Base-by-base conservation (phyloP, 2,329 filamentous ascomycete genomes). In the Xylariaceae sp. region DNA sequence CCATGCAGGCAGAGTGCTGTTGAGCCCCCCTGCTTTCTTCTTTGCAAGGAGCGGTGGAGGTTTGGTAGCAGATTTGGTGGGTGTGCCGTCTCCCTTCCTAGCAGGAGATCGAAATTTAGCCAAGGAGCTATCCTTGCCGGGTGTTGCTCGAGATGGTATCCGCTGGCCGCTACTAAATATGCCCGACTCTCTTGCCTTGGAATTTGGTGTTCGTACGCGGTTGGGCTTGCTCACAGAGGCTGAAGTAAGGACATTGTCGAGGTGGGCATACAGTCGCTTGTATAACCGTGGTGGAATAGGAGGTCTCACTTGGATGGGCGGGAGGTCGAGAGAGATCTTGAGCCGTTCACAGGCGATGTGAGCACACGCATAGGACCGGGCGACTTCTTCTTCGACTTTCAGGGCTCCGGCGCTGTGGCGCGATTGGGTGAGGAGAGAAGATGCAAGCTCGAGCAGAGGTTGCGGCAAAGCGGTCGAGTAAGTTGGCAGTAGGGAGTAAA, bases 311-410 rank as follows among this genome's bases (percentile, higher is more conserved):
- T 89, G 83, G 53, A 92, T 87, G 1, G 86, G 82, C 0, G 92
- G 92, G 6, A 96, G 83, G 67, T 92, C 84, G 37, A 96, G 82
- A 0, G 79, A 71, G 50, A 86, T 88, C 67, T 92, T 92, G 32
- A 96, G 78, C 47, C 90, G 84, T 64, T 93, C 91, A 68, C 92
- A 97, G 16, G 94, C 94, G 55, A 99, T 82, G 72, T 96, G 87
- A 11, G 90, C 89, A 70, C 92, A 96, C 3, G 88, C 89, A 70
- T 94, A 94, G 4, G 83, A 81, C 16, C 92, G 82, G n/a, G 88
- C 91, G 60, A 94, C 85, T 70, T 97, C 92, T 70, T 96, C 92
- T 50, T 95, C 91, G 3, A 86, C 81, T 69, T 92, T 95, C 47
- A 97, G 78, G 13, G 83, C 88, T 66, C 84, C 86, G 43, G 90